Evolutionary conservation across 306 rosid genomes (phyloP).

Genomic region (Cicer yamashitae): DNA sequence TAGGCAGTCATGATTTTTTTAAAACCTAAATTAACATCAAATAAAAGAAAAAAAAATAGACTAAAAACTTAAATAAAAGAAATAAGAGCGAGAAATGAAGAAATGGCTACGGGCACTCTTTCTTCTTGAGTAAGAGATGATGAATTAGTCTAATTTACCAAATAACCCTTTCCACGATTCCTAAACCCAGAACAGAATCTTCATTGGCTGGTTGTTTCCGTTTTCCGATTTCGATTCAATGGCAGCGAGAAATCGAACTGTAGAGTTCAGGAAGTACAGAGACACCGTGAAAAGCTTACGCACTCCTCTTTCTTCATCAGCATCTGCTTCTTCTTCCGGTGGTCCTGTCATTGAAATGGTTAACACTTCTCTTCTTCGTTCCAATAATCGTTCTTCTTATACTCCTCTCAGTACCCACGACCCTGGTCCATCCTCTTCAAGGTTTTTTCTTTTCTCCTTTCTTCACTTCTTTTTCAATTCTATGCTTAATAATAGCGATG

Average conservation of each 20-base stretch:
- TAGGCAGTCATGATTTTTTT: no score
- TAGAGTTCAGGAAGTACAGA: slow-evolving; percentile 58
- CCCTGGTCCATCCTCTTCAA: slow-evolving; percentile 62
- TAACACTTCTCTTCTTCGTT: slow-evolving; percentile 61
- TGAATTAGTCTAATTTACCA: background rate
- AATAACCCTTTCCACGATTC: background rate
- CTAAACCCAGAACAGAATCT: background rate
- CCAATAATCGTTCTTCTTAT: slow-evolving; percentile 67
- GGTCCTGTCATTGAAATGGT: slow-evolving; percentile 82
- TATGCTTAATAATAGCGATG: background rate
- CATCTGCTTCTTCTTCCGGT: slow-evolving; percentile 55
- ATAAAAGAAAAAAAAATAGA: no score
- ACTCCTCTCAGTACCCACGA: slow-evolving; percentile 78
- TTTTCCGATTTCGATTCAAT: slow-evolving; percentile 40
- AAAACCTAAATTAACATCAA: no score
- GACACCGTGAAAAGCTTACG: slow-evolving; percentile 83
- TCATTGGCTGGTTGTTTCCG: no score
- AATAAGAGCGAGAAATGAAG: no score
- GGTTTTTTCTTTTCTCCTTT: slow-evolving; percentile 34
- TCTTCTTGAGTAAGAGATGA: no score
- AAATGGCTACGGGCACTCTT: no score
- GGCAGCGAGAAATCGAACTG: slow-evolving; percentile 81
- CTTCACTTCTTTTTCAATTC: background rate
- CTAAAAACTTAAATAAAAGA: no score
- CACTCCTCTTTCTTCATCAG: slow-evolving; percentile 71